Base-by-base conservation (phyloP, 148 eudicot species). In the Silene latifolia region DNA sequence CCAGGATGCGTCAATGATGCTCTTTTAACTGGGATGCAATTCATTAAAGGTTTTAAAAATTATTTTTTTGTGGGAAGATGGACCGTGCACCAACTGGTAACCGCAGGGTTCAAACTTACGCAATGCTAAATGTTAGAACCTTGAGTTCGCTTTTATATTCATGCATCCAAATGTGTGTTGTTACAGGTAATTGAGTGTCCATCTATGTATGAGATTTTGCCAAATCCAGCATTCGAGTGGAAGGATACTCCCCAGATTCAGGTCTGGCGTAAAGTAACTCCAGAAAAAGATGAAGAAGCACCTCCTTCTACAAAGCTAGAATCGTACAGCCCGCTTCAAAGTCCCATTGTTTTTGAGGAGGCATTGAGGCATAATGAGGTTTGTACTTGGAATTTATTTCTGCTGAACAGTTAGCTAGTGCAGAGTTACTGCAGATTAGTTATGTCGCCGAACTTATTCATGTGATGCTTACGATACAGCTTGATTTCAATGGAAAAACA, bases 31-130 rank as follows among this genome's bases (percentile, higher is more conserved):
- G 98, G 98, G 32, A 32, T 95, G 79, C 93, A 95, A 80, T 92
- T 95, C 82, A 88, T 95, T 80, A 96, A 95, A 58, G 98, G 98
- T 63, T 86, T 95, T 80, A 89, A 90, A 81, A 90, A 94, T 83
- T 86, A 76, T 69, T 90, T 95, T 80, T 95, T 95, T 77, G 97
- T 95, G 48, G 72, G 80, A 79, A 89, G 97, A 74, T 95, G 97
- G 98, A 86, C 97, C 21, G 88, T 95, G 96, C 98, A 95, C 83
- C 98, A 95, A 86, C 77, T 95, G 98, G 98, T 95, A 95, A 84
- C 58, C 75, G 76, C 53, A 66, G 32, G 7, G 58, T 68, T 61
- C 47, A 25, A 68, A 23, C 0, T 9, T 27, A 1, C 5, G 17
- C 19, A 21, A 18, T 20, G 6, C 32, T 69, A 10, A 60, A 57